Conservation (phyloP, 805 yeast genomes). For the Metschnikowia lachancei region DNA sequence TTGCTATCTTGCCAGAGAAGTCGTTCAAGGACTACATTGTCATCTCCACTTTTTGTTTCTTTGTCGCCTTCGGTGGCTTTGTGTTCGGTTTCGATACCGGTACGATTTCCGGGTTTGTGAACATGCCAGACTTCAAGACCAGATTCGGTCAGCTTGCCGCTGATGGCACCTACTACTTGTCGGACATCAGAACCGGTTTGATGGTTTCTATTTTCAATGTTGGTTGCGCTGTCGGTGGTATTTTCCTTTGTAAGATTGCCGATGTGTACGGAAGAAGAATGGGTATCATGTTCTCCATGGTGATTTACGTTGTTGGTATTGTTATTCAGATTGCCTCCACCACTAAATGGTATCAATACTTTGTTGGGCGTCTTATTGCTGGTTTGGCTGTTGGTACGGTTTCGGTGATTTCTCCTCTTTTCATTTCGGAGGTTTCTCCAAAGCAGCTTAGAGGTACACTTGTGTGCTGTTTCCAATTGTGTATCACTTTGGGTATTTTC, state of each 20-base stretch:
- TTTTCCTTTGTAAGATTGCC: constrained; percentile 53
- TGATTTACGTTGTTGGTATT: constrained; percentile 59
- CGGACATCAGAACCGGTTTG: constrained; percentile 50
- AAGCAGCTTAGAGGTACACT: constrained; percentile 68
- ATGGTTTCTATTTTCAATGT: constrained; percentile 58
- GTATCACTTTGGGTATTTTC: constrained; percentile 68
- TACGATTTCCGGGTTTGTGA: constrained; percentile 69
- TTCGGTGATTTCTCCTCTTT: constrained; percentile 63
- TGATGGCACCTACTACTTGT: constrained; percentile 42
- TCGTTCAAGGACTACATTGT: constrained; percentile 40
- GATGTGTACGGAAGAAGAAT: constrained; percentile 60
- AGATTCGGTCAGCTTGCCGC: constrained; percentile 49
- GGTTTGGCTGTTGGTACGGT: constrained; percentile 76
- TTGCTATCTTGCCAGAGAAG: constrained; percentile 30
- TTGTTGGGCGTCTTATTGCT: constrained; percentile 60
- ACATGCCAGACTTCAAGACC: constrained; percentile 53
- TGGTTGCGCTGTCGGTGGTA: constrained; percentile 74
- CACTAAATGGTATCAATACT: constrained; percentile 55
- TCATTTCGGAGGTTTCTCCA: constrained; percentile 70
- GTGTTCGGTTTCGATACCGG: constrained; percentile 80
- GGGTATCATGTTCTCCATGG: constrained; percentile 53
- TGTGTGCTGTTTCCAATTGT: constrained; percentile 67
- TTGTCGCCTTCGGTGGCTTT: constrained; percentile 74
- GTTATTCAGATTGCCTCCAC: constrained; percentile 57
- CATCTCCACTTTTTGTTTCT: constrained; percentile 45